Base-by-base conservation (phyloP, 805 yeast genomes). In the Kregervanrija delftensis region DNA sequence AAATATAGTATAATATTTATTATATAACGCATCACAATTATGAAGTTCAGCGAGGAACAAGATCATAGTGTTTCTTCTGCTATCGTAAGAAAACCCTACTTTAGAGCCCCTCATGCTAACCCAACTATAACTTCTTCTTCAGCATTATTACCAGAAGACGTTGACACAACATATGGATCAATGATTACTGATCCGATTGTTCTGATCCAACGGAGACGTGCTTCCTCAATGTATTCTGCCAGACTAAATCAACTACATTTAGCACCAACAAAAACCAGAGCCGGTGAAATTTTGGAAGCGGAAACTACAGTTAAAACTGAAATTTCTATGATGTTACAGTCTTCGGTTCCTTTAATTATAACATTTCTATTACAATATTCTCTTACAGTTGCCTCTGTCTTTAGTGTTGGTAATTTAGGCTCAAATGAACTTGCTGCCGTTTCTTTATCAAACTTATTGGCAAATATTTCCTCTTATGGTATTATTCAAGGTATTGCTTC, bases 371-470 rank as follows among this genome's bases (percentile, higher is more conserved):
- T 77, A 39, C 79, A 77, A 52, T 73, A 73, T 45, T 75, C 81
- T 5, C 57, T 76, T 16, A 71, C 79, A 2, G 73, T 77, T 0
- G 76, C 74, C 0, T 72, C 79, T 2, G 79, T 76, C 4, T 72
- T 76, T 50, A 64, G 71, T 40, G 83, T 75, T 13, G 82, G 83
- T n/a, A 79, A 75, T 50, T 57, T 77, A 36, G 82, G 83, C n/a
- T 73, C 79, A 3, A 64, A 69, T 30, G 79, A 76, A 49, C 63
- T 77, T 45, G 82, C 81, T 3, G 81, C 82, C 0, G 81, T 77
- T 11, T 72, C 79, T 1, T 67, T 77, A 66, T 78, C 81, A 3
- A 71, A 78, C 11, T 69, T 77, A 71, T 66, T 79, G 9, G 79
- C 79, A 6, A 76, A 74, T 47, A 75, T 77, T 35, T 71, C 81